Evolutionary conservation across 176 grass and related monocot genomes (phyloP).

Genomic region (Puya raimondii): DNA sequence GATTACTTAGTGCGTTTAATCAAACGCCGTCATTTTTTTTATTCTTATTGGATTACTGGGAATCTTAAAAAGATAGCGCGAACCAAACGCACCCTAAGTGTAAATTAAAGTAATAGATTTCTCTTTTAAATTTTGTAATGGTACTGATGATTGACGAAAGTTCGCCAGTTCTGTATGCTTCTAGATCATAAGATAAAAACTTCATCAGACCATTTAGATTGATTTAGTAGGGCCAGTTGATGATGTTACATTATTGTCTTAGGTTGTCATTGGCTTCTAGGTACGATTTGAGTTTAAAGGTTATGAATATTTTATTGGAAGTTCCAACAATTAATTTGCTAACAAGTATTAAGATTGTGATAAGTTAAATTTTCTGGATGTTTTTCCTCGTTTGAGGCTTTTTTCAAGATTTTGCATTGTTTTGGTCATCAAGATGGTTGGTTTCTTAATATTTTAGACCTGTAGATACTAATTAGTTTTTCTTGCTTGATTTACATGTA

Average conservation of each 20-base stretch:
- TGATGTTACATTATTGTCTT: not conserved
- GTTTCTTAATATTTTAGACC: not conserved
- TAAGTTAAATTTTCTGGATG: not conserved
- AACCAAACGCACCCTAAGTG: too few relatives aligned
- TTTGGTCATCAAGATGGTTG: not conserved
- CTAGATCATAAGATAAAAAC: not conserved
- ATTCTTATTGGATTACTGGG: too few relatives aligned
- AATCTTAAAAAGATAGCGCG: too few relatives aligned
- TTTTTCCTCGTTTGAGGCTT: not conserved
- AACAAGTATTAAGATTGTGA: not conserved
- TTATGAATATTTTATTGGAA: not conserved
- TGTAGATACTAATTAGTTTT: not conserved
- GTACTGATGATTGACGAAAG: not conserved
- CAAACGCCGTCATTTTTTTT: too few relatives aligned
- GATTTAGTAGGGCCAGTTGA: not conserved
- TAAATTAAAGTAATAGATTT: not conserved
- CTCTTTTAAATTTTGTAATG: not conserved
- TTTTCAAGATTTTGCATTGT: not conserved
- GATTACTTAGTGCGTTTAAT: too few relatives aligned
- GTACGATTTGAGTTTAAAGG: not conserved
- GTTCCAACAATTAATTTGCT: not conserved
- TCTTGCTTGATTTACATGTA: conserved; percentile 23
- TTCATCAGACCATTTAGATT: not conserved
- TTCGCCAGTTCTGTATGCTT: not conserved
- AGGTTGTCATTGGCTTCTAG: not conserved